phyloP scores from a whole-genome alignment of 768 basidiomycete species.

The Antrodiella citrinella region DNA sequence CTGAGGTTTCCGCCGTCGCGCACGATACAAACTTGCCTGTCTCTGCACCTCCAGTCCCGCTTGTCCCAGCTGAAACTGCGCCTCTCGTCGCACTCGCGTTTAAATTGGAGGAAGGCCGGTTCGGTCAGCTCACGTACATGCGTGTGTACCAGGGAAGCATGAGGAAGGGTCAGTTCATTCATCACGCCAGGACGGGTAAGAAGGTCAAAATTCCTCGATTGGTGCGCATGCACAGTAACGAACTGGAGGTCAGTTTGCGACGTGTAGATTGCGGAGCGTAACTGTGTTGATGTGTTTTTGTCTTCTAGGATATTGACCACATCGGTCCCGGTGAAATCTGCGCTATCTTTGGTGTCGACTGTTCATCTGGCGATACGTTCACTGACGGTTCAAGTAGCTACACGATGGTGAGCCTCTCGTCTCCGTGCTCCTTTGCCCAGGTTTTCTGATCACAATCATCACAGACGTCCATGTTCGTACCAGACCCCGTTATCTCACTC shows the following conservation, averaged over 20 bases:
- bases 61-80: conserved; percentile 76
- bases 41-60: conserved; percentile 59
- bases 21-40: conserved; percentile 71
- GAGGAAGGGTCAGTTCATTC: conserved; percentile 79
- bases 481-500: conserved; percentile 96
- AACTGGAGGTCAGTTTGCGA: conserved; percentile 77
- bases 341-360: conserved; percentile 98
- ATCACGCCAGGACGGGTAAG: conserved; percentile 91
- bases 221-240: conserved; percentile 97
- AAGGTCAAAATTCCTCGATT: conserved; percentile 93
- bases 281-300: neutral
- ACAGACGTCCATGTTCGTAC: conserved; percentile 97
- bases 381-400: conserved; percentile 85
- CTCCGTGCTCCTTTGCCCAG: neutral
- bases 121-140: conserved; percentile 97
- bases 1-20: conserved; percentile 71
- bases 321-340: conserved; percentile 99
- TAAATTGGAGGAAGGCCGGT: conserved; percentile 96
- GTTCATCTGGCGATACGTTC: conserved; percentile 96
- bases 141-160: conserved; percentile 93
- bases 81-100: conserved; percentile 93
- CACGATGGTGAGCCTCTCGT: conserved; percentile 64
- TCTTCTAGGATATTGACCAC: conserved; percentile 71
- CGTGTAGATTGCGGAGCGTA: neutral
- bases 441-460: neutral